phyloP scores from a whole-genome alignment of 2,329 filamentous ascomycete species.

The Beauveria bassiana region DNA sequence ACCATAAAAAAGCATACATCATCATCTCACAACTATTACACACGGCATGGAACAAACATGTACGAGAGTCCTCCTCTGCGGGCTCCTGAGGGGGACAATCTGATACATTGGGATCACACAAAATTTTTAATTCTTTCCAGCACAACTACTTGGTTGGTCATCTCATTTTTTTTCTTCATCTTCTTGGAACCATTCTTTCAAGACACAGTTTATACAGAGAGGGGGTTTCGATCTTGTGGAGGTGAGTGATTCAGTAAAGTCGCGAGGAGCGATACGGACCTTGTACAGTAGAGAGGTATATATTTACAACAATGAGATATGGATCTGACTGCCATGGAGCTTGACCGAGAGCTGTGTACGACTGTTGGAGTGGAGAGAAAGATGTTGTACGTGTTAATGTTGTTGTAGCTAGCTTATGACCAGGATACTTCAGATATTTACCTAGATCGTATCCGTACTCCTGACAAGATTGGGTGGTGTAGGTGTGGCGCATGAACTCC shows the following conservation, averaged over 20 bases:
- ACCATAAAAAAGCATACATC: conserved; percentile 4
- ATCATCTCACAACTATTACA: not conserved
- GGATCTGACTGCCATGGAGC: not conserved
- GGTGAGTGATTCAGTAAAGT: not conserved
- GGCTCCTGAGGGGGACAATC: not conserved
- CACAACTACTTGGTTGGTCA: not conserved
- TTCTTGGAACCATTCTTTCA: not conserved
- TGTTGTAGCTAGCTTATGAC: too few relatives aligned
- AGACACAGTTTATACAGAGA: not conserved
- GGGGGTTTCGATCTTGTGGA: not conserved
- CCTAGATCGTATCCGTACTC: too few relatives aligned
- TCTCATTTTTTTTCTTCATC: not conserved
- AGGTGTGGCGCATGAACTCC: not conserved
- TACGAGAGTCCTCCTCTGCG: not conserved
- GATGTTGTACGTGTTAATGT: too few relatives aligned
- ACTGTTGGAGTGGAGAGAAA: too few relatives aligned
- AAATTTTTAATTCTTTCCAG: not conserved
- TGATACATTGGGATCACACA: not conserved
- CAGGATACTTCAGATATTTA: too few relatives aligned
- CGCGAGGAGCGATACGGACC: not conserved
- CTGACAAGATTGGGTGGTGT: too few relatives aligned
- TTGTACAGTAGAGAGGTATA: conserved; percentile 3
- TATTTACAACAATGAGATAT: not conserved
- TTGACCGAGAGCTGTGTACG: too few relatives aligned
- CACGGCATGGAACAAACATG: not conserved